Base-by-base conservation (phyloP, 1,139 yeast genomes). In the Hyphopichia fennica region DNA sequence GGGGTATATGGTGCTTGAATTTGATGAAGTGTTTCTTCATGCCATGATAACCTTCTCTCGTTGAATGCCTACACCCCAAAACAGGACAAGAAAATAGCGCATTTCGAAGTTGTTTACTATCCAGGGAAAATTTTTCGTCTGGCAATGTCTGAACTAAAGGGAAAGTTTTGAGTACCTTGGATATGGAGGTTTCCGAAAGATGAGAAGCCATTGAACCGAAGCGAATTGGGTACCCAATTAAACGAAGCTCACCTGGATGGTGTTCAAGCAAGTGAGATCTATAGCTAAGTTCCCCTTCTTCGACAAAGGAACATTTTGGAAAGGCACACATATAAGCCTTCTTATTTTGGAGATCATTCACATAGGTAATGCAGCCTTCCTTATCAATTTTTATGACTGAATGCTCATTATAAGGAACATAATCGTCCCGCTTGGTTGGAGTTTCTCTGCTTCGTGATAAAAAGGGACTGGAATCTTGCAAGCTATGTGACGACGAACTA, bases 51-150 rank as follows among this genome's bases (percentile, higher is more conserved):
- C 73, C 69, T 9, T 57, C 64, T 35, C 67, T 73, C 0, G 75
- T 67, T 59, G 66, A 61, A 45, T 51, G 70, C 3, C 67, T 72
- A 51, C 77, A 72, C 4, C 77, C 77, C 30, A 72, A 50, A 18
- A 71, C 45, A 1, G 77, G 76, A 46, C 77, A 71, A 9, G 64
- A 49, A 39, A 66, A 55, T 1, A 69, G 68, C 8, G 6, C 13
- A 28, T n/a, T 28, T n/a, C 14, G n/a, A 25, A 25, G 28, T n/a
- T 25, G 28, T 4, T 25, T n/a, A 10, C n/a, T 7, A 11, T 7
- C 11, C 3, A 11, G n/a, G 7, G 28, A 11, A 28, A n/a, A 16
- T 14, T 13, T 15, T 28, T 28, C 31, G 7, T 14, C 17, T 17
- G 38, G 38, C 17, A 35, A 17, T 9, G 14, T n/a, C 2, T 35